phyloP scores from a whole-genome alignment of 2,329 filamentous ascomycete species.

The Stenocarpella maydis region DNA sequence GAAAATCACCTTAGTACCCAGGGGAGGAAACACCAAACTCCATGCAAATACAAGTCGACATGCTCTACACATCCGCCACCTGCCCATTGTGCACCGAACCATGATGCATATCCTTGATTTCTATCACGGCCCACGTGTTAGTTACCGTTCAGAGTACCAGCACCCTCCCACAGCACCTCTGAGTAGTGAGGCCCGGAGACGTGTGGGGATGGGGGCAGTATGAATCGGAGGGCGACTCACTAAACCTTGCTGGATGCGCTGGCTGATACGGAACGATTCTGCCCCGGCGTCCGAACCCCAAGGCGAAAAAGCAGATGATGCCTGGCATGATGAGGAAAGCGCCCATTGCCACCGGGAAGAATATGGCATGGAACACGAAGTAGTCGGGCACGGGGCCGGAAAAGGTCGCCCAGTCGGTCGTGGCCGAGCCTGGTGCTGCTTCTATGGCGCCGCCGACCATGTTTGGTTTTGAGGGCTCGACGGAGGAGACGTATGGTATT shows the following conservation, averaged over 20 bases:
- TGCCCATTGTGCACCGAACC: constrained; percentile 8
- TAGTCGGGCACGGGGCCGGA: constrained; percentile 23
- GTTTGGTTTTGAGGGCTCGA: not conserved
- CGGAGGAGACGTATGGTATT: no score
- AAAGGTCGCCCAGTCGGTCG: constrained; percentile 32
- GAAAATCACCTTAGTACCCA: no score
- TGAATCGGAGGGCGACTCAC: not conserved
- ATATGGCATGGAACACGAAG: constrained; percentile 20
- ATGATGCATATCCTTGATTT: not conserved
- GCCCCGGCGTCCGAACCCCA: constrained; percentile 20
- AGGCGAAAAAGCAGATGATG: constrained; percentile 23
- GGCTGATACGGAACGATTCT: constrained; percentile 28
- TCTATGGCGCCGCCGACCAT: constrained; percentile 29
- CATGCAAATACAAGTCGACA: not conserved
- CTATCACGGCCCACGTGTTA: not conserved
- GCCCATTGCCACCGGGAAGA: constrained; percentile 29
- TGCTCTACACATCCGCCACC: constrained; percentile 1
- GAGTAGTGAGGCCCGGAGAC: not conserved
- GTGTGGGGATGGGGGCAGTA: no score
- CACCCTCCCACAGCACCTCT: not conserved
- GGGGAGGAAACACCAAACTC: constrained; percentile 16
- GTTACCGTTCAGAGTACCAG: not conserved
- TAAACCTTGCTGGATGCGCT: constrained; percentile 13
- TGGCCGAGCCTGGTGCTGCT: constrained; percentile 25
- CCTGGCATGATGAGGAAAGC: constrained; percentile 31